These are phyloP conservation scores for Bidens hawaiensis DNA, from an alignment of 140 eudicot genomes.

Conservation along the genomic window DNA sequence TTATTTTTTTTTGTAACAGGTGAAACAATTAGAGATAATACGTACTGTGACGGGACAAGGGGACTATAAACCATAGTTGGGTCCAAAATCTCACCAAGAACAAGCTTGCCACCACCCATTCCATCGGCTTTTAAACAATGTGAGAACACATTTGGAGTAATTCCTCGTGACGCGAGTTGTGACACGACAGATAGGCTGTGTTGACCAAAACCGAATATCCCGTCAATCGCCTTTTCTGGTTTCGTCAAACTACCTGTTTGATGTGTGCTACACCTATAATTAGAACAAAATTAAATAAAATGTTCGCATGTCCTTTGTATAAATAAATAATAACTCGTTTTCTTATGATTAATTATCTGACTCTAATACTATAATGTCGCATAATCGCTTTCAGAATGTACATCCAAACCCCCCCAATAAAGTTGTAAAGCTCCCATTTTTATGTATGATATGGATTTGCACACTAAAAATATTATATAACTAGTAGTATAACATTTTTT, in stretches of 20 bases:
- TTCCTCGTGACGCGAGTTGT: slow-evolving; percentile 68
- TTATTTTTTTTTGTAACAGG: no score
- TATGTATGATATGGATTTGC: no score
- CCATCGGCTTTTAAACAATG: slow-evolving; percentile 90
- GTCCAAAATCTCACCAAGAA: slow-evolving; percentile 90
- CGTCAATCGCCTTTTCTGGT: slow-evolving; percentile 86
- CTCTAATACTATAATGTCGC: not conserved
- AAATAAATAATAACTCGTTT: not conserved
- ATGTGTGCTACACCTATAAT: slow-evolving; percentile 84
- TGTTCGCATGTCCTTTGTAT: not conserved
- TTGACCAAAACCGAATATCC: slow-evolving; percentile 92
- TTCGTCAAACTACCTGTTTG: slow-evolving; percentile 86
- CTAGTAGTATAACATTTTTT: no score
- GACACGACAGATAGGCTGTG: slow-evolving; percentile 71
- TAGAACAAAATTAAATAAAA: slow-evolving; percentile 12
- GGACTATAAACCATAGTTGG: slow-evolving; percentile 89
- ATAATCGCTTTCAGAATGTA: no score
- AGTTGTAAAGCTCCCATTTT: no score
- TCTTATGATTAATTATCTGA: not conserved
- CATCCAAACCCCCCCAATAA: no score
- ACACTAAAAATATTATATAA: no score
- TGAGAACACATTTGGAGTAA: slow-evolving; percentile 83
- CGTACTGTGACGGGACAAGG: slow-evolving; percentile 93
- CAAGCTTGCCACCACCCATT: slow-evolving; percentile 84
- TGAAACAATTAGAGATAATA: no score